phyloP scores from a whole-genome alignment of 2,329 filamentous ascomycete genomes.

The Calonectria montana region DNA sequence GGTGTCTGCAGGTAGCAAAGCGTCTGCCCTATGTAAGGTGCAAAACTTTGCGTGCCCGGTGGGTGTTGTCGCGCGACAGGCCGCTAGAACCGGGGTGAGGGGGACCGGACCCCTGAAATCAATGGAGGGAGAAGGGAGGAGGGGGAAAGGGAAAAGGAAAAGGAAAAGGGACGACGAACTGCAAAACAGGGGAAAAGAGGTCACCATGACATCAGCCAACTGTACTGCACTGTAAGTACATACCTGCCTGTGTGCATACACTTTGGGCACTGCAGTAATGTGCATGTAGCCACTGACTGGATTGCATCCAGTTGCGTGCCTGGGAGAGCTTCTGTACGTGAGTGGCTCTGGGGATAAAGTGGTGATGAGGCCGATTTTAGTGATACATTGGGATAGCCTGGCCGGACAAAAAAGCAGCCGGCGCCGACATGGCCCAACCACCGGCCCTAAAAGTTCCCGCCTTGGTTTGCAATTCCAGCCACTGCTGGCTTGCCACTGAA shows the following conservation, averaged over 20 bases:
- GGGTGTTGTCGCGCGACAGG: background rate
- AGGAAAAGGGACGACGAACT: background rate
- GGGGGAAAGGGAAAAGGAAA: background rate
- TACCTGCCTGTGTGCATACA: too few relatives aligned
- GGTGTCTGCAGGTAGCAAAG: background rate
- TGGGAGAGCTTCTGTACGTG: background rate
- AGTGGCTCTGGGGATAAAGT: background rate
- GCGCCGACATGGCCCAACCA: background rate
- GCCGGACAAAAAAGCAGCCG: slow-evolving; percentile 22
- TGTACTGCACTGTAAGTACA: background rate
- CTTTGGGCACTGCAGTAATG: background rate
- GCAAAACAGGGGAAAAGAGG: background rate
- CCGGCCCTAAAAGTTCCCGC: background rate
- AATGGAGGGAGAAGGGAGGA: background rate
- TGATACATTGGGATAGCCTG: background rate
- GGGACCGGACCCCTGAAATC: background rate
- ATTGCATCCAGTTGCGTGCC: background rate
- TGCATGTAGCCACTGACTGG: background rate
- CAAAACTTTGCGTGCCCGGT: slow-evolving; percentile 7
- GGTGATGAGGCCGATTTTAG: background rate
- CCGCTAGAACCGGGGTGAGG: background rate
- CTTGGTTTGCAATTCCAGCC: background rate
- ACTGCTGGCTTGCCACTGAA: background rate
- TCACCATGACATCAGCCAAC: too few relatives aligned
- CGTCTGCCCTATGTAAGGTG: background rate